Evolutionary conservation across 1,284 basidiomycete genomes (phyloP).

Genomic region (Rhodotorula sp.): DNA sequence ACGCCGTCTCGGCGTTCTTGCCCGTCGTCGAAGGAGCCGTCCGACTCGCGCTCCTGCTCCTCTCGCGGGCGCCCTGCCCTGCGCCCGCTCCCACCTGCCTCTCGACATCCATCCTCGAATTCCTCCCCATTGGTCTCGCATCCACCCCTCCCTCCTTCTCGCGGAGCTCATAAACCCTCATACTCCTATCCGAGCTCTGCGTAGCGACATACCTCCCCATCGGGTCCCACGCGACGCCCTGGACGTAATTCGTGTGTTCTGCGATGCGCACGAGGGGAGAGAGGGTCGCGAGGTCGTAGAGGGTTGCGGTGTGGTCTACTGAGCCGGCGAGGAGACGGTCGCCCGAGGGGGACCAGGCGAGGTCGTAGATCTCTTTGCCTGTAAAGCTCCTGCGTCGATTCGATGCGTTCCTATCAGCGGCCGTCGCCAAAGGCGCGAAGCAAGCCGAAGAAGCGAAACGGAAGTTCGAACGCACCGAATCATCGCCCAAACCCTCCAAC

Average conservation of each 20-base stretch:
- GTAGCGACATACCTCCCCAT: constrained; percentile 92
- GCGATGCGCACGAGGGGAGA: constrained; percentile 71
- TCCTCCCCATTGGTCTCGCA: constrained; percentile 79
- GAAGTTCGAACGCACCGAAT: constrained; percentile 69
- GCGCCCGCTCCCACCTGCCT: constrained; percentile 43
- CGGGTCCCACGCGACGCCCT: constrained; percentile 96
- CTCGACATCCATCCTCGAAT: constrained; percentile 64
- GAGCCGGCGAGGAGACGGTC: constrained; percentile 91
- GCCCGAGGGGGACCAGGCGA: constrained; percentile 94
- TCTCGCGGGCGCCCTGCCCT: too few species aligned
- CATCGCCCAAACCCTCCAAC: constrained; percentile 87
- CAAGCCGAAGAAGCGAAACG: too few species aligned
- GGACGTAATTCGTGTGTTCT: constrained; percentile 90
- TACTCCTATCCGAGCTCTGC: constrained; percentile 78
- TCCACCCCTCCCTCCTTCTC: constrained; percentile 58
- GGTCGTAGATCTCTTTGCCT: constrained; percentile 80
- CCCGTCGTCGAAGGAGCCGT: not conserved
- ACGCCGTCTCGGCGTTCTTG: not conserved
- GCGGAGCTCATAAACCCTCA: constrained; percentile 41
- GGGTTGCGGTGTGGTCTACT: constrained; percentile 89
- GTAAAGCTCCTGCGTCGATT: constrained; percentile 48
- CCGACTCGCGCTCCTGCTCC: not conserved
- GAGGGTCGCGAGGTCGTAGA: constrained; percentile 59
- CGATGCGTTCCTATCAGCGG: too few species aligned
- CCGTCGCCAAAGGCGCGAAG: too few species aligned